phyloP scores from a whole-genome alignment of 208 protist genomes.

The Leishmania lainsoni region DNA sequence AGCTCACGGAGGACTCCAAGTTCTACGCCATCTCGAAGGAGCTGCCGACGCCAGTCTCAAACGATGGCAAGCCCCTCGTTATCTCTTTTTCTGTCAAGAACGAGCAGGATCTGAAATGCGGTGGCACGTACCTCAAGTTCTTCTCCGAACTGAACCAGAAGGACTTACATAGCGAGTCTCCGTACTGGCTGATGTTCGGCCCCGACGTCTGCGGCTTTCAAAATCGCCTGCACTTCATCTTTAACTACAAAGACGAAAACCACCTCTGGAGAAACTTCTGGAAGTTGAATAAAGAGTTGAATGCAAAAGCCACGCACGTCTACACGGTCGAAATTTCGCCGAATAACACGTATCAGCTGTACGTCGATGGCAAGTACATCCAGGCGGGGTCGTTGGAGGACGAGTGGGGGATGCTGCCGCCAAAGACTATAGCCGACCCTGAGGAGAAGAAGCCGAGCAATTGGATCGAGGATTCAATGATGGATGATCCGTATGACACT shows the following conservation, averaged over 20 bases:
- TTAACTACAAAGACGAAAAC: constrained; percentile 94
- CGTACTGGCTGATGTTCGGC: constrained; percentile 96
- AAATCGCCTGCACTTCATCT: constrained; percentile 93
- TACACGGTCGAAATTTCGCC: constrained; percentile 93
- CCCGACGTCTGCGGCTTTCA: constrained; percentile 92
- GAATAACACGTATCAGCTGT: constrained; percentile 93
- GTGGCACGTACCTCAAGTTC: constrained; percentile 95
- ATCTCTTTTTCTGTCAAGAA: constrained; percentile 93
- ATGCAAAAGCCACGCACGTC: constrained; percentile 90
- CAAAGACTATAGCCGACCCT: constrained; percentile 88
- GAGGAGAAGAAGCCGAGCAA: constrained; percentile 91
- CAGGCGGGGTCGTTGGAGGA: constrained; percentile 73
- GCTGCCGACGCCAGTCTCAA: constrained; percentile 69
- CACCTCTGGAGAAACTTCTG: constrained; percentile 80
- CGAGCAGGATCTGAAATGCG: constrained; percentile 91
- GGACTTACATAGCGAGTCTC: constrained; percentile 85
- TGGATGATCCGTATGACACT: constrained; percentile 88
- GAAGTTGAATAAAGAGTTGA: constrained; percentile 21
- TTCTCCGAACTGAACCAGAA: constrained; percentile 78
- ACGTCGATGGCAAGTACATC: constrained; percentile 79
- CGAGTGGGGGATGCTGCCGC: constrained; percentile 91
- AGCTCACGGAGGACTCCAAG: constrained; percentile 84
- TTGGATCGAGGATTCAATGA: constrained; percentile 82
- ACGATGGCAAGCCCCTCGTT: constrained; percentile 90
- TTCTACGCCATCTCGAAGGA: constrained; percentile 91